Conservation (phyloP, 2,329 filamentous ascomycete species). For the Epicoccum sorghinum region DNA sequence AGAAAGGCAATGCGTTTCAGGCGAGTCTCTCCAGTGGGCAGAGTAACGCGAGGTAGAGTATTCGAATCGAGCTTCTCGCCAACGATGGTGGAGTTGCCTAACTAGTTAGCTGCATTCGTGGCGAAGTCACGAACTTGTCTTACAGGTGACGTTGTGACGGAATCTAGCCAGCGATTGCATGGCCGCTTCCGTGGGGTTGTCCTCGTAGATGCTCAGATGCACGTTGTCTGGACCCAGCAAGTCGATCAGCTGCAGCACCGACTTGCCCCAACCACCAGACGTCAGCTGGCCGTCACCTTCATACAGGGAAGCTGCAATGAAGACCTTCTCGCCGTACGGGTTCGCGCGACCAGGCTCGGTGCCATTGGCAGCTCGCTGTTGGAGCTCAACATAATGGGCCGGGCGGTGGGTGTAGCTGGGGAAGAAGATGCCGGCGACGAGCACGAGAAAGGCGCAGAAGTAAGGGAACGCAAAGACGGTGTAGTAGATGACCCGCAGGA, state of each 20-base stretch:
- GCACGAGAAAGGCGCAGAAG: constrained; percentile 43
- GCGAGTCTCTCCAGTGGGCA: constrained; percentile 67
- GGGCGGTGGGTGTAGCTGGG: constrained; percentile 64
- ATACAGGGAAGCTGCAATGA: constrained; percentile 74
- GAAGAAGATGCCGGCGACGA: constrained; percentile 56
- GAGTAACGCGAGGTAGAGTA: constrained; percentile 63
- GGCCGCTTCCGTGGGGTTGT: constrained; percentile 66
- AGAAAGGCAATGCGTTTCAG: constrained; percentile 76
- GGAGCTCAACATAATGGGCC: constrained; percentile 56
- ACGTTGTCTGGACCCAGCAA: constrained; percentile 71
- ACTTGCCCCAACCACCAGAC: constrained; percentile 67
- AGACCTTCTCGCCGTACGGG: constrained; percentile 68
- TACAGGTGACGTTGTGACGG: constrained; percentile 56
- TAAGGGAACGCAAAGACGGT: constrained; percentile 41
- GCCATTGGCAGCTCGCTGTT: constrained; percentile 38
- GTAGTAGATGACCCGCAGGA: constrained; percentile 42
- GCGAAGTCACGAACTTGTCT: not conserved
- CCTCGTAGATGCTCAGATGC: constrained; percentile 76
- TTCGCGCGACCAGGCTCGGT: constrained; percentile 55
- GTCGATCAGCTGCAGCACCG: constrained; percentile 66
- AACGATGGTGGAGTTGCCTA: constrained; percentile 59
- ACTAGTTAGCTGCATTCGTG: constrained; percentile 18
- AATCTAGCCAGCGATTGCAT: constrained; percentile 62
- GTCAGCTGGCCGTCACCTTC: constrained; percentile 67
- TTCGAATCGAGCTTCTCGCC: constrained; percentile 64